phyloP scores from a whole-genome alignment of 805 yeast species.

The Trichomonascus vanleenenianus region DNA sequence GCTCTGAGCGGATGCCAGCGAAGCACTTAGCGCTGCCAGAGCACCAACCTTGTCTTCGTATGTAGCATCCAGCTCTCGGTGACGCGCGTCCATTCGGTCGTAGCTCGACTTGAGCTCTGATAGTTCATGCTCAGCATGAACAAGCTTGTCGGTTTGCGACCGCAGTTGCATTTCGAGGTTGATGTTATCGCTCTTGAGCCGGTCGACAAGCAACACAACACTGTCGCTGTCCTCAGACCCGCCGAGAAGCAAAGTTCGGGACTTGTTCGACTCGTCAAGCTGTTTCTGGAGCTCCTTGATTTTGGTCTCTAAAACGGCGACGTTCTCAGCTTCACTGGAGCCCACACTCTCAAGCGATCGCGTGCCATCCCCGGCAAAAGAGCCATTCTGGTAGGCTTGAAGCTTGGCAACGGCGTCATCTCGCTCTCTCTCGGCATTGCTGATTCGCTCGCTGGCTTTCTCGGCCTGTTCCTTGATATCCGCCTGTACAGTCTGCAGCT shows the following conservation, averaged over 20 bases:
- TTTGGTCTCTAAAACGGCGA: slow-evolving; percentile 4
- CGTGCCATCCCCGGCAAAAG: background rate
- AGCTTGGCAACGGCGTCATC: slow-evolving; percentile 11
- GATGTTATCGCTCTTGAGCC: slow-evolving; percentile 15
- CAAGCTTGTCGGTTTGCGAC: slow-evolving; percentile 13
- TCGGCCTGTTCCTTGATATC: slow-evolving; percentile 21
- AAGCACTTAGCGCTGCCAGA: slow-evolving; percentile 21
- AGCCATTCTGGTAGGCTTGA: background rate
- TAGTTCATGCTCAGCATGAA: slow-evolving; percentile 13
- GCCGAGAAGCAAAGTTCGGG: slow-evolving; percentile 7
- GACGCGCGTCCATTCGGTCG: slow-evolving; percentile 5
- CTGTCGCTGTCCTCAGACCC: background rate
- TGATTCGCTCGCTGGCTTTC: slow-evolving; percentile 19
- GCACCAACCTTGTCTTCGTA: slow-evolving; percentile 20
- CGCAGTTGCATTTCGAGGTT: slow-evolving; percentile 20
- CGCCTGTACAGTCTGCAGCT: slow-evolving; percentile 19
- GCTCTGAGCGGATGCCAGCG: slow-evolving; percentile 19
- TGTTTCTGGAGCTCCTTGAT: slow-evolving; percentile 15
- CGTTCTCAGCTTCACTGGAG: background rate
- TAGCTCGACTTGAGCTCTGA: slow-evolving; percentile 11
- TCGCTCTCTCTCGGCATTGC: slow-evolving; percentile 16
- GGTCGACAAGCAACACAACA: slow-evolving; percentile 1
- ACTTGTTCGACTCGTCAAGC: slow-evolving; percentile 7
- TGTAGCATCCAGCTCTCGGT: slow-evolving; percentile 14
- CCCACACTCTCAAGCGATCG: background rate